Evolutionary conservation across 768 basidiomycete genomes (phyloP).

Genomic region (Collybia sp.): DNA sequence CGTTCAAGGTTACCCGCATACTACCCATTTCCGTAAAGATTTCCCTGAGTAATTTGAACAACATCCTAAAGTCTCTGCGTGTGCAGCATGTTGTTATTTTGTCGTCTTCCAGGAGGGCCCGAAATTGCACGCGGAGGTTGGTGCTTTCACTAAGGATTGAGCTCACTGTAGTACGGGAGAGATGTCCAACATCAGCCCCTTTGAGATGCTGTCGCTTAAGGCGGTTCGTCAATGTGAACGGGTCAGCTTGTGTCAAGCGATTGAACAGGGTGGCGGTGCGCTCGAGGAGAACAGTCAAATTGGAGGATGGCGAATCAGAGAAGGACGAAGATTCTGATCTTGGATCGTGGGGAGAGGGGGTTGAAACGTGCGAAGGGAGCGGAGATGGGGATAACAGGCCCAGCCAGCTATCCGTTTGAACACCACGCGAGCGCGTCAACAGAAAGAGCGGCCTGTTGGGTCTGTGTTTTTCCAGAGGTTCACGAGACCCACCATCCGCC

Average conservation of each 20-base stretch:
- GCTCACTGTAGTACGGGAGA: constrained; percentile 79
- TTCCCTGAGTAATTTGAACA: constrained; percentile 86
- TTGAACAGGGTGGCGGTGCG: constrained; percentile 53
- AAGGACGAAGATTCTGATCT: constrained; percentile 76
- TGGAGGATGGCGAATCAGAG: constrained; percentile 47
- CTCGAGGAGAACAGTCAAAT: constrained; percentile 54
- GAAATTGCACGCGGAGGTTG: constrained; percentile 69
- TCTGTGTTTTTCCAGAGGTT: constrained; percentile 29
- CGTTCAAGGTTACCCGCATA: constrained; percentile 80
- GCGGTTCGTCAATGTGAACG: constrained; percentile 82
- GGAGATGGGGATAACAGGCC: constrained; percentile 26
- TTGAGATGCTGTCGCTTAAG: constrained; percentile 87
- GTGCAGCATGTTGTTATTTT: constrained; percentile 57
- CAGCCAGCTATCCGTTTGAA: constrained; percentile 58
- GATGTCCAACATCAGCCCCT: constrained; percentile 80
- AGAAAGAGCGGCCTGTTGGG: constrained; percentile 43
- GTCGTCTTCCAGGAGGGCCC: constrained; percentile 71
- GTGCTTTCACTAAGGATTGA: constrained; percentile 68
- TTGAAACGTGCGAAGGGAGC: constrained; percentile 30
- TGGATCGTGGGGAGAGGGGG: constrained; percentile 48
- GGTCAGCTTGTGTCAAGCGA: constrained; percentile 71
- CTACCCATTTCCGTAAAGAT: constrained; percentile 78
- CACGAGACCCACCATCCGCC: constrained; percentile 23
- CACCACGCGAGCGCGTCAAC: constrained; percentile 56
- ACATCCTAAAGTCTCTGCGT: constrained; percentile 72